Evolutionary conservation across 2,329 filamentous ascomycete genomes (phyloP).

Genomic region (Aspergillus brasiliensis): DNA sequence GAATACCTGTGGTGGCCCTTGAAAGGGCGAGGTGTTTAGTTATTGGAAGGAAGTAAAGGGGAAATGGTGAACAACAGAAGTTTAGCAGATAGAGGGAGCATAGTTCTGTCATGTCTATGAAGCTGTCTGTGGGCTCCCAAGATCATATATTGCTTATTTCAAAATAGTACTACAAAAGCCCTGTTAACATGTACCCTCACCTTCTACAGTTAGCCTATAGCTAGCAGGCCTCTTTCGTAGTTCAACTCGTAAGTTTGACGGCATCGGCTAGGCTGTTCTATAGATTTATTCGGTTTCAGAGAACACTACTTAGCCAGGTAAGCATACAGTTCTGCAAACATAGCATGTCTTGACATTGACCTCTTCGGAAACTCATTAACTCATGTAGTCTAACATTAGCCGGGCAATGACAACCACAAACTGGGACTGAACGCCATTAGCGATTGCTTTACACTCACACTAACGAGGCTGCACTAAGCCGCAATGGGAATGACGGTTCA

Average conservation of each 20-base stretch:
- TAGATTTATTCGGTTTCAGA: too few species aligned
- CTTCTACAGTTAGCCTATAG: neutral
- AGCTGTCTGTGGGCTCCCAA: neutral
- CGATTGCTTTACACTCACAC: neutral
- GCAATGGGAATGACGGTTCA: slow-evolving; percentile 27
- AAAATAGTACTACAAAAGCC: neutral
- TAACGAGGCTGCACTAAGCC: slow-evolving; percentile 12
- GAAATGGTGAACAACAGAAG: neutral
- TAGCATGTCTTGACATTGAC: too few species aligned
- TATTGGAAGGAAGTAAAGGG: neutral
- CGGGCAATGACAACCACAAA: neutral
- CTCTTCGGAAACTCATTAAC: too few species aligned
- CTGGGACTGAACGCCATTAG: neutral
- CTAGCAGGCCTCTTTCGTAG: neutral
- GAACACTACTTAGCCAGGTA: too few species aligned
- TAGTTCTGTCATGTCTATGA: neutral
- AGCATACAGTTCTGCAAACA: too few species aligned
- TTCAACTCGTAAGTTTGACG: too few species aligned
- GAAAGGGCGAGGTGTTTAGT: neutral
- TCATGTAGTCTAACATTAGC: neutral
- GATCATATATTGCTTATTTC: neutral
- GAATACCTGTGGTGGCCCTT: too few species aligned
- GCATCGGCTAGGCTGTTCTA: too few species aligned
- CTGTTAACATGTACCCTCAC: neutral
- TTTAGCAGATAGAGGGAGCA: neutral